A percentile compares a stretch with the other conserved stretches of the same genome.
Evolutionary conservation across 139 green algal species (phyloP).

Genomic region (Tetraselmis striata): DNA sequence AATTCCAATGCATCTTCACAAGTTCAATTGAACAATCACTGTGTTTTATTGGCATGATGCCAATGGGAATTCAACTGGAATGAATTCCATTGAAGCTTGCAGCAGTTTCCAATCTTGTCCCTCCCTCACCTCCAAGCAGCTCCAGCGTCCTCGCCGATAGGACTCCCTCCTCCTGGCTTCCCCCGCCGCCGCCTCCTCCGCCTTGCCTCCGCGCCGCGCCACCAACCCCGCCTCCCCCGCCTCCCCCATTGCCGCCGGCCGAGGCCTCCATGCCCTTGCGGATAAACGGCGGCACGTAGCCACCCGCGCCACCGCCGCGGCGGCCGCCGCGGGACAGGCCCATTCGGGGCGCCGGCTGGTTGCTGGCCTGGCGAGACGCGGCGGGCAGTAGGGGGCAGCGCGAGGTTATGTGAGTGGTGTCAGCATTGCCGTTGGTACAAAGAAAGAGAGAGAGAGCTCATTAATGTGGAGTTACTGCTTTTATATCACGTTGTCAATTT

Average conservation of each 20-base stretch:
- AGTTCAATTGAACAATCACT: constrained; percentile 26
- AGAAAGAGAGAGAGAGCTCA: too few relatives aligned
- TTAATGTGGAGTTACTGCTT: too few relatives aligned
- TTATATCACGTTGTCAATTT: too few relatives aligned
- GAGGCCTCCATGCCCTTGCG: constrained; percentile 33
- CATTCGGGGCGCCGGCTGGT: neutral
- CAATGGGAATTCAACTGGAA: too few relatives aligned
- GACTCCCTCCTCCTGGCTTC: constrained; percentile 31
- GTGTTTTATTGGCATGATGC: too few relatives aligned
- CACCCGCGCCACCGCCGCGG: constrained; percentile 8
- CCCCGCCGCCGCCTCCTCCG: constrained; percentile 13
- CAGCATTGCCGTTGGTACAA: too few relatives aligned
- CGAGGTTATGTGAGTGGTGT: too few relatives aligned
- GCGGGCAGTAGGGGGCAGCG: too few relatives aligned
- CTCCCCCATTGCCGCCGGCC: neutral
- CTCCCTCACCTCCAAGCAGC: constrained; percentile 49
- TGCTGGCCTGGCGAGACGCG: neutral
- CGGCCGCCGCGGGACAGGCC: neutral
- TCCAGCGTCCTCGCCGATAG: constrained; percentile 47
- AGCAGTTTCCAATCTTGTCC: too few relatives aligned
- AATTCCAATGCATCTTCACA: neutral
- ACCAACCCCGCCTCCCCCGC: neutral
- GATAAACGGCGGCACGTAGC: constrained; percentile 68
- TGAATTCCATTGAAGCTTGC: too few relatives aligned
- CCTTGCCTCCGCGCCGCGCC: neutral